Evolutionary conservation across 768 basidiomycete species (phyloP), one percentile per base, ranked within the genome.

Genomic region (Xerocomus potaroensis): DNA sequence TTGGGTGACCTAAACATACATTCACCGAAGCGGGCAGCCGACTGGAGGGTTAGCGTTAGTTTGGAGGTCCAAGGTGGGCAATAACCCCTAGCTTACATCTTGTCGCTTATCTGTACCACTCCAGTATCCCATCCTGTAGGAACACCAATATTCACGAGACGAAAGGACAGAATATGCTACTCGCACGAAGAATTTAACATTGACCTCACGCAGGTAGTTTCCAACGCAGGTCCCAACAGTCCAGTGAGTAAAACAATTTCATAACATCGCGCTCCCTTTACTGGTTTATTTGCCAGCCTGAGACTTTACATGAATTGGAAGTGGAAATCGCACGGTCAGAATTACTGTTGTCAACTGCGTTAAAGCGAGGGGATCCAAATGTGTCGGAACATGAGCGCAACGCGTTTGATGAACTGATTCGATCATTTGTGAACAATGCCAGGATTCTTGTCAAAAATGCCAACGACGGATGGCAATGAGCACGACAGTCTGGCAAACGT

Each of bases 41-140:
- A 99, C 67, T 98, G 91, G 91, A 72, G 96, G 45, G 75, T 99
- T 5, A 93, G 90, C 53, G 91, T 98, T 6, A 97, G 81, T 63
- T 61, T 89, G n/a, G 95, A 99, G 76, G 75, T 87, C 31, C 88
- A 90, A 21, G 77, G 93, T 95, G 56, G 51, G n/a, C 56, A 81
- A 73, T 23, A 34, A 22, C 12, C 39, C 27, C 4, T 45, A 23
- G 12, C 32, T 31, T 45, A 12, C 48, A 39, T 39, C 19, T 31
- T 15, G 29, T 24, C 41, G 37, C 30, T 48, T 36, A 44, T 42
- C 24, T 18, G n/a, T n/a, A 12, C 16, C n/a, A 30, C n/a, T 26
- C 23, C 31, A 90, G 88, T 80, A n/a, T 55, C 73, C 2, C 84
- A 81, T 55, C 88, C 87, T 1, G 56, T 82, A 35, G 88, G 87